These are phyloP conservation scores for Podaxis pistillaris DNA, from an alignment of 768 basidiomycete species.

Conservation along the genomic window DNA sequence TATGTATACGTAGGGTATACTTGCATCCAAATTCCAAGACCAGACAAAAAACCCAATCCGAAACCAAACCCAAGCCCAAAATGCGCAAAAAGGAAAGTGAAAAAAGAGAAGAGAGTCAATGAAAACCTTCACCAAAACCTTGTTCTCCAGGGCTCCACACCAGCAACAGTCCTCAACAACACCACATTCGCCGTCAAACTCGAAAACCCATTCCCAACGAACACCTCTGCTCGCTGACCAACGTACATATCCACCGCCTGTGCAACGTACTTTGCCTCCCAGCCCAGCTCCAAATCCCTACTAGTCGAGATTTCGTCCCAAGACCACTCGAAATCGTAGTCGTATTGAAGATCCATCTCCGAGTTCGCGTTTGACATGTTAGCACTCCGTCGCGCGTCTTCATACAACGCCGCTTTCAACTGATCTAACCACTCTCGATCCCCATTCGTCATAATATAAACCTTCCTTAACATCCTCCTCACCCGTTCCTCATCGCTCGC, in stretches of 20 bases:
- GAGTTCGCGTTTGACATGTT: neutral
- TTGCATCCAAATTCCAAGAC: too few relatives aligned
- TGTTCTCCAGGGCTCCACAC: conserved; percentile 27
- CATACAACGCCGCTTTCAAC: conserved; percentile 37
- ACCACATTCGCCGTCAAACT: conserved; percentile 36
- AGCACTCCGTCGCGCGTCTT: neutral
- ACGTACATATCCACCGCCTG: conserved; percentile 71
- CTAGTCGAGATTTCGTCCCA: conserved; percentile 56
- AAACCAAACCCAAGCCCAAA: too few relatives aligned
- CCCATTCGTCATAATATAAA: conserved; percentile 71
- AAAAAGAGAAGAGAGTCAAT: neutral
- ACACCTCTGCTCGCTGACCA: conserved; percentile 58
- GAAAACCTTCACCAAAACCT: conserved; percentile 27
- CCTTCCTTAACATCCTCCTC: conserved; percentile 31
- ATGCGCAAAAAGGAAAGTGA: too few relatives aligned
- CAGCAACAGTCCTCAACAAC: conserved; percentile 30
- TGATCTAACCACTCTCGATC: conserved; percentile 46
- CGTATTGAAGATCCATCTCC: neutral
- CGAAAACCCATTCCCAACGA: conserved; percentile 67
- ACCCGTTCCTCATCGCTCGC: neutral
- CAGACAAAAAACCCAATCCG: too few relatives aligned
- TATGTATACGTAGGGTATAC: too few relatives aligned
- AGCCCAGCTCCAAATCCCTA: conserved; percentile 48
- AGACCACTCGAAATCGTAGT: conserved; percentile 20
- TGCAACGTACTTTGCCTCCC: conserved; percentile 55